Conservation (phyloP, 805 yeast species). For the Candida coleopterorum region DNA sequence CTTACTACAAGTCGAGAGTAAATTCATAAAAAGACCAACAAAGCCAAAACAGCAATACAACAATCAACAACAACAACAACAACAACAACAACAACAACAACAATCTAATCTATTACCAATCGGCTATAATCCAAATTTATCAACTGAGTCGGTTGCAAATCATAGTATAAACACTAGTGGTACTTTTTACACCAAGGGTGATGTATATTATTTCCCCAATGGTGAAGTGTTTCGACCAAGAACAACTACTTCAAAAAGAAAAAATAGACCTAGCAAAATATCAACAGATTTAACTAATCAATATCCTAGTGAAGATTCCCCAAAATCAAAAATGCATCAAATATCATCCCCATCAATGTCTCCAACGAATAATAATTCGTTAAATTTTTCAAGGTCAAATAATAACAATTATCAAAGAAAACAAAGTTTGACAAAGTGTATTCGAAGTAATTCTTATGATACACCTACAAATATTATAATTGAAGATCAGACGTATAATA, state of each 20-base stretch:
- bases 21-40: slow-evolving; percentile 34
- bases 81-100: not conserved
- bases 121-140: not conserved
- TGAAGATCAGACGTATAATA: not conserved
- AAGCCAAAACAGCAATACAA: slow-evolving; percentile 13
- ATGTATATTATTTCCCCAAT: slow-evolving; percentile 43
- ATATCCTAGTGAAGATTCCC: not conserved
- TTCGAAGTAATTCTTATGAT: slow-evolving; percentile 11
- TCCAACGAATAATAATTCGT: no score
- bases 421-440: slow-evolving; percentile 10
- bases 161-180: not conserved
- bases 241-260: slow-evolving; percentile 27
- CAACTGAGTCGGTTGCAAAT: not conserved
- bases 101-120: not conserved
- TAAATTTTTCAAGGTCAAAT: slow-evolving; percentile 5
- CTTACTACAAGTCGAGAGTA: slow-evolving; percentile 32
- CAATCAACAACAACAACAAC: not conserved
- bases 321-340: not conserved
- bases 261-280: slow-evolving; percentile 25
- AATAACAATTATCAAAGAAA: slow-evolving; percentile 6
- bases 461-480: slow-evolving; percentile 11
- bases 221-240: slow-evolving; percentile 52
- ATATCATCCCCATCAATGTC: not conserved
- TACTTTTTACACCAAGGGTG: slow-evolving; percentile 2
- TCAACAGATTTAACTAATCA: not conserved